These are phyloP conservation scores for Colletotrichum magnum DNA, from an alignment of 2,329 filamentous ascomycete species.

Conservation along the genomic window DNA sequence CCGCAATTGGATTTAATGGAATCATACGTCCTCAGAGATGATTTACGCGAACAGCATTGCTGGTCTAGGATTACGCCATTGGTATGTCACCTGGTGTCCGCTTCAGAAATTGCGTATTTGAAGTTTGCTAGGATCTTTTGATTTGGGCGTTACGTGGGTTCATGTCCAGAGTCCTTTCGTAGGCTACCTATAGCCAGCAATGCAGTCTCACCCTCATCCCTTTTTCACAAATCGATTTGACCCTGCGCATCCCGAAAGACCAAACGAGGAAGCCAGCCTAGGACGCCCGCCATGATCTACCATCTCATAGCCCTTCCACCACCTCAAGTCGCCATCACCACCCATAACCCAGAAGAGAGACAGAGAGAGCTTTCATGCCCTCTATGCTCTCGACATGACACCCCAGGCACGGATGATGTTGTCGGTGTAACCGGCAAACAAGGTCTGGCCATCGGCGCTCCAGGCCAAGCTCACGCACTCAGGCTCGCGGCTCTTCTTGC, in stretches of 20 bases:
- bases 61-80: too few relatives aligned
- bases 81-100: neutral
- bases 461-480: constrained; percentile 98
- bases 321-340: constrained; percentile 37
- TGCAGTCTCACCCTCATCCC: constrained; percentile 43
- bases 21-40: too few relatives aligned
- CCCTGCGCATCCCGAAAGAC: constrained; percentile 58
- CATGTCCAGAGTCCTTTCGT: constrained; percentile 55
- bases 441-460: constrained; percentile 98
- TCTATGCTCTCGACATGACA: constrained; percentile 93
- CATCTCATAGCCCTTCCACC: constrained; percentile 44
- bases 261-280: constrained; percentile 63
- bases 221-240: constrained; percentile 43
- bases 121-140: constrained; percentile 46
- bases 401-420: constrained; percentile 99
- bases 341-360: constrained; percentile 42
- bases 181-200: constrained; percentile 55
- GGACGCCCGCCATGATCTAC: constrained; percentile 64
- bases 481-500: constrained; percentile 99
- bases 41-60: too few relatives aligned
- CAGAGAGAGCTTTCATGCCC: constrained; percentile 39
- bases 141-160: constrained; percentile 53
- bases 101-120: constrained; percentile 41
- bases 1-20: too few relatives aligned
- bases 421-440: constrained; percentile 99